Evolutionary conservation across 805 yeast species (phyloP), one percentile per base, ranked within the genome.

Genomic region (Pichia kluyveri): DNA sequence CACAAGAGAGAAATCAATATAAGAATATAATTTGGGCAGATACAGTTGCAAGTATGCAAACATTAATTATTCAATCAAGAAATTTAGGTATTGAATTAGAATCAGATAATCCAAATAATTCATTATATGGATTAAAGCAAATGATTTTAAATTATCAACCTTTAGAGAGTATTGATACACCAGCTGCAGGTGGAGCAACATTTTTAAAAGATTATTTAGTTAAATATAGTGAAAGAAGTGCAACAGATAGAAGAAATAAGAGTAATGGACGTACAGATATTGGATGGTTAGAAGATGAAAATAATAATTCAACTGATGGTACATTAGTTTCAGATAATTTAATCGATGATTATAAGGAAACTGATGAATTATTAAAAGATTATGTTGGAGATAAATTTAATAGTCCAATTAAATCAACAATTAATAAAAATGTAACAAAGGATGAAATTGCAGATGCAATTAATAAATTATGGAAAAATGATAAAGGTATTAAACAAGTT

Each of bases 21-120:
- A 65, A 85, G 3, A 89, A 88, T 55, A 86, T 91, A 18, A 87
- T 93, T 23, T 93, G 97, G 96, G 85, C 85, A 14, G 97, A 91
- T 65, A 79, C 93, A 1, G 79, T 90, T 44, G 88, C 86, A 55
- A 76, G 87, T 38, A 88, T 90, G 93, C 81, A 84, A 60, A 73
- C 75, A 26, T 68, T 90, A 46, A 78, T 91, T 30, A 71, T 82
- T n/a, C 87, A 86, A 58, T 90, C 95, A 0, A 67, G 88, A 38
- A 78, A 73, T 57, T 56, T 83, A 51, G 79, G 79, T 1, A 82
- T 86, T 31, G 69, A 70, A 0, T 66, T 88, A 48, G 83, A 80
- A 45, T 81, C 89, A 58, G 95, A 86, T 59, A 61, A 68, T 39
- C 76, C 77, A 8, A 63, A 66, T 28, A 69, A 75, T 3, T 69